phyloP scores from a whole-genome alignment of 495 filamentous ascomycete species.

The Neurospora discreta region DNA sequence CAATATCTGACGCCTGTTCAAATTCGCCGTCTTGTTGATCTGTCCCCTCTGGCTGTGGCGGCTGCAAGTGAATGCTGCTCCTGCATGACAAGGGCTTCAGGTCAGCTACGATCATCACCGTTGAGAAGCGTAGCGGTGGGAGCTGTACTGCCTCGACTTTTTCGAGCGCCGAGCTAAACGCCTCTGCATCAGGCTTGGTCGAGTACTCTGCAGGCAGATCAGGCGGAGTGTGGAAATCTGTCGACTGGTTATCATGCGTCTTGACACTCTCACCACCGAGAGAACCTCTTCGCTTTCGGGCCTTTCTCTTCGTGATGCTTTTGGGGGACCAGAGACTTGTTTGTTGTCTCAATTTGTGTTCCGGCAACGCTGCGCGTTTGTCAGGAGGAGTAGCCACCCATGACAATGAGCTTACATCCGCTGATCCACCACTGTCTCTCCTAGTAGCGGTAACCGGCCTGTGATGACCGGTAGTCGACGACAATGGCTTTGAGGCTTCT shows the following conservation, averaged over 20 bases:
- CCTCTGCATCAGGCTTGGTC: neutral
- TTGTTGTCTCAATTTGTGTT: neutral
- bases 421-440: neutral
- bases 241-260: neutral
- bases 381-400: neutral
- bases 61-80: neutral
- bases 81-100: constrained; percentile 7
- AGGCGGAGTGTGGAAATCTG: neutral
- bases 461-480: neutral
- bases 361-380: neutral
- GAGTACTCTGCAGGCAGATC: neutral
- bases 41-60: neutral
- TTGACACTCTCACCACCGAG: neutral
- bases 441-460: neutral
- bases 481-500: neutral
- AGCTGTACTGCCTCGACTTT: neutral
- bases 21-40: neutral
- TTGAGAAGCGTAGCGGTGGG: neutral
- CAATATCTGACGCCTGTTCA: neutral
- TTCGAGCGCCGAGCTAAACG: neutral
- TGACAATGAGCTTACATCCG: neutral
- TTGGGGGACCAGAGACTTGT: neutral
- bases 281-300: neutral
- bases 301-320: neutral
- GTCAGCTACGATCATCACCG: constrained; percentile 15